A percentile compares a stretch with the other conserved stretches of the same genome.
phyloP scores from a whole-genome alignment of 2,329 filamentous ascomycete species.

The Daldinia eschscholtzii region DNA sequence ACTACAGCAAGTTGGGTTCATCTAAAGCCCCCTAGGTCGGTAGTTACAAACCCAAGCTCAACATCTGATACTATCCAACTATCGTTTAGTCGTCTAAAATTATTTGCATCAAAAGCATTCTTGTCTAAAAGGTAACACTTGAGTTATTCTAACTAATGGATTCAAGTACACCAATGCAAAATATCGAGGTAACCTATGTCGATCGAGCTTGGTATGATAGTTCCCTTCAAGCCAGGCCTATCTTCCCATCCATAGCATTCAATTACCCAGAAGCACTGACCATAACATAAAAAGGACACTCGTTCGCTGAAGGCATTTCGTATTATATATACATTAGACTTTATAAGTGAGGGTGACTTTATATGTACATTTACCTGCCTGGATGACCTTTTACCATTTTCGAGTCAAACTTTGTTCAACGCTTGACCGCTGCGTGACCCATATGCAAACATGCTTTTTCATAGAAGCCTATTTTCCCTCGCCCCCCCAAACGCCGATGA shows the following conservation, averaged over 20 bases:
- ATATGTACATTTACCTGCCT: slow-evolving; percentile 20
- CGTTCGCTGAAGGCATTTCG: not conserved
- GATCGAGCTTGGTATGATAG: not conserved
- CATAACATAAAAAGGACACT: not conserved
- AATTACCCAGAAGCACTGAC: not conserved
- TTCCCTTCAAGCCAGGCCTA: not conserved
- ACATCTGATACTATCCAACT: too few relatives aligned
- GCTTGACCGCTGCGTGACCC: slow-evolving; percentile 12
- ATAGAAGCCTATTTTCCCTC: not conserved
- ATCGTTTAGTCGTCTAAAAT: too few relatives aligned
- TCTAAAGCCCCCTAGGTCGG: too few relatives aligned
- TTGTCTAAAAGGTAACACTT: too few relatives aligned
- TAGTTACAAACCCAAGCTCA: too few relatives aligned
- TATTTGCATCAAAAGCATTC: too few relatives aligned
- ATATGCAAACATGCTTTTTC: slow-evolving; percentile 10
- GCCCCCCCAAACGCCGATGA: slow-evolving; percentile 11
- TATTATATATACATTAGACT: slow-evolving; percentile 23
- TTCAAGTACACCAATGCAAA: not conserved
- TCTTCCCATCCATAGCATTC: not conserved
- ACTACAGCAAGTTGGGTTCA: too few relatives aligned
- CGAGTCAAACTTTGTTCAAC: slow-evolving; percentile 17
- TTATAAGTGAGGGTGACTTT: slow-evolving; percentile 7
- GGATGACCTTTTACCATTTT: slow-evolving; percentile 8
- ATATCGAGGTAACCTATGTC: not conserved
- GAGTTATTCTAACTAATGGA: too few relatives aligned